phyloP scores from a whole-genome alignment of 192 early-diverging fungal genomes.

The Pilaira anomala region DNA sequence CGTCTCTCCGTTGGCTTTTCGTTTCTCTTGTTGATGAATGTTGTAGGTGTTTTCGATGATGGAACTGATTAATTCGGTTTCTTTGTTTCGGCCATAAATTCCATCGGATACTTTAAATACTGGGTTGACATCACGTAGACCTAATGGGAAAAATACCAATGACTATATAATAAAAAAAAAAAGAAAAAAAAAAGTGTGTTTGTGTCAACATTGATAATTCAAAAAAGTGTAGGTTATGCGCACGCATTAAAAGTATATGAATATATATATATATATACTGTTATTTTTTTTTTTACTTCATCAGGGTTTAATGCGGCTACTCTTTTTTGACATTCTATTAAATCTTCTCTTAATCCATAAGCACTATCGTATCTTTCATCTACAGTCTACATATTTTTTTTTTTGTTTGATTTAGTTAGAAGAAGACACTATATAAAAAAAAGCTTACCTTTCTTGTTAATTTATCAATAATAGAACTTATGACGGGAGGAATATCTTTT shows the following conservation, averaged over 20 bases:
- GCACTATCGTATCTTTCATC: slow-evolving; percentile 31
- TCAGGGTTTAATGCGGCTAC: not conserved
- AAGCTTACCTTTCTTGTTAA: slow-evolving; percentile 24
- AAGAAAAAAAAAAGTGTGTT: slow-evolving; percentile 3
- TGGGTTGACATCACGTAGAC: slow-evolving; percentile 20
- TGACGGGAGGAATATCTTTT: slow-evolving; percentile 23
- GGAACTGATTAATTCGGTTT: slow-evolving; percentile 11
- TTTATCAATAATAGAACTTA: slow-evolving; percentile 25
- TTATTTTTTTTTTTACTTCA: not conserved
- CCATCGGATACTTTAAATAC: slow-evolving; percentile 16
- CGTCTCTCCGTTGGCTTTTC: not conserved
- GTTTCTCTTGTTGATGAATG: slow-evolving; percentile 1
- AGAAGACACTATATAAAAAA: not conserved
- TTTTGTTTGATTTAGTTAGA: not conserved
- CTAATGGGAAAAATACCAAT: slow-evolving; percentile 21
- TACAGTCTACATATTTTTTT: slow-evolving; percentile 10
- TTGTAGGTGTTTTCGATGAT: slow-evolving; percentile 5
- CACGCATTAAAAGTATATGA: no score
- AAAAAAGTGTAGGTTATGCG: not conserved
- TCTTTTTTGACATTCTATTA: slow-evolving; percentile 22
- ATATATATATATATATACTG: no score
- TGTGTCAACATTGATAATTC: no score
- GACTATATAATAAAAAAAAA: not conserved
- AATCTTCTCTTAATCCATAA: slow-evolving; percentile 22
- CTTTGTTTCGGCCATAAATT: slow-evolving; percentile 17